These are phyloP conservation scores for Tricholoma saponaceum DNA, from an alignment of 768 basidiomycete species.

Conservation along the genomic window DNA sequence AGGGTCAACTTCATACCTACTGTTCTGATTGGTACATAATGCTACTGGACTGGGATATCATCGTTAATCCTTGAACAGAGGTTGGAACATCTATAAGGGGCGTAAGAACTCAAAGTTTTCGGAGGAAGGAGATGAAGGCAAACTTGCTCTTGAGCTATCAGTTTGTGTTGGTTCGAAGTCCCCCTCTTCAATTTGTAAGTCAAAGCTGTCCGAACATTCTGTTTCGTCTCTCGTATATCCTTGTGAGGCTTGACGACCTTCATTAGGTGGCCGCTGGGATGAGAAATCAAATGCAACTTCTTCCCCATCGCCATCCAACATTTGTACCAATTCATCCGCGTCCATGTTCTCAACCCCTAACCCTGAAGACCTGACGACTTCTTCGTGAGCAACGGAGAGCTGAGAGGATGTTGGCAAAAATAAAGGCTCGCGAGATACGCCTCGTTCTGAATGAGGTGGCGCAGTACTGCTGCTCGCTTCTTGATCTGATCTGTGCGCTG, in stretches of 20 bases:
- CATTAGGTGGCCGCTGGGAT: conserved; percentile 19
- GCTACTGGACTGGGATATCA: not conserved
- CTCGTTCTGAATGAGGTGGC: conserved; percentile 18
- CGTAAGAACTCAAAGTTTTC: not conserved
- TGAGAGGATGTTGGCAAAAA: conserved; percentile 51
- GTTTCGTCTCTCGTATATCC: conserved; percentile 15
- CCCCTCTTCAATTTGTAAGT: conserved; percentile 29
- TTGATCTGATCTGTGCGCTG: not conserved
- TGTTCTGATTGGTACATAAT: not conserved
- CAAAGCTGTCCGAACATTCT: conserved; percentile 27
- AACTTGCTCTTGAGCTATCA: conserved; percentile 29
- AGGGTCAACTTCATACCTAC: too few species aligned
- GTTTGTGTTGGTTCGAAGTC: conserved; percentile 40
- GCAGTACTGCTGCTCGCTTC: not conserved
- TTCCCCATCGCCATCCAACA: conserved; percentile 58
- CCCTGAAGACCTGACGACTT: conserved; percentile 53
- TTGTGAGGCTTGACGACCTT: conserved; percentile 6
- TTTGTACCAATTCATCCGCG: conserved; percentile 52
- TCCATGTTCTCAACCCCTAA: conserved; percentile 68
- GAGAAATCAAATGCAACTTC: conserved; percentile 42
- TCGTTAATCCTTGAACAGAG: conserved; percentile 47
- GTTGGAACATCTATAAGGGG: conserved; percentile 36
- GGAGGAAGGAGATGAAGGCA: not conserved
- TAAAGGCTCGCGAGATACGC: conserved; percentile 33
- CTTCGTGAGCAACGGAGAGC: conserved; percentile 51